Evolutionary conservation across 495 filamentous ascomycete genomes (phyloP).

Genomic region (Chaetomium tenue): DNA sequence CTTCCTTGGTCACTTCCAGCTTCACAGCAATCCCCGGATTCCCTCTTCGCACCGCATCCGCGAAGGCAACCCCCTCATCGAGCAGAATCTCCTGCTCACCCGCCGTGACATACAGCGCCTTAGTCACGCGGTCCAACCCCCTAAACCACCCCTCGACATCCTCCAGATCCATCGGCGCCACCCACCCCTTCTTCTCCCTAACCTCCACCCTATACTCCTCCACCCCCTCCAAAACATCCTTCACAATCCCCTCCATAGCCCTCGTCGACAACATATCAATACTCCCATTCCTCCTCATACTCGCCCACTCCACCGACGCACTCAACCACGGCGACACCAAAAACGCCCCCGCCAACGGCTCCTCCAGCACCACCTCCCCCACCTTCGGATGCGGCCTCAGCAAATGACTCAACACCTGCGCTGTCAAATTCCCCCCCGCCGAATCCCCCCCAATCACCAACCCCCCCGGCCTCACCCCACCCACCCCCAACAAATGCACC

Average conservation of each 20-base stretch:
- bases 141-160: slow-evolving; percentile 29
- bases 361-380: slow-evolving; percentile 11
- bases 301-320: slow-evolving; percentile 1
- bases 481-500: slow-evolving; percentile 24
- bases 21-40: slow-evolving; percentile 19
- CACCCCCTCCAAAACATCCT: not conserved
- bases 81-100: slow-evolving; percentile 31
- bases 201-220: slow-evolving; percentile 16
- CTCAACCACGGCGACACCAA: slow-evolving; percentile 34
- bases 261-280: slow-evolving; percentile 35
- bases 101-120: slow-evolving; percentile 27
- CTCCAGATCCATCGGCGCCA: slow-evolving; percentile 28
- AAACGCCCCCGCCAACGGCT: slow-evolving; percentile 33
- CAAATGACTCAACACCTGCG: slow-evolving; percentile 32
- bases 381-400: slow-evolving; percentile 31
- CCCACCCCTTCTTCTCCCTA: slow-evolving; percentile 27
- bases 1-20: slow-evolving; percentile 21
- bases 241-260: not conserved
- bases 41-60: slow-evolving; percentile 15
- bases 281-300: slow-evolving; percentile 21
- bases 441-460: slow-evolving; percentile 39
- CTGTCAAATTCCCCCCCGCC: slow-evolving; percentile 35
- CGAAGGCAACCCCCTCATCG: slow-evolving; percentile 26
- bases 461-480: slow-evolving; percentile 25
- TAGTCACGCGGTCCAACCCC: slow-evolving; percentile 23